These are phyloP conservation scores for Pseudozyma sp. DNA, from an alignment of 1,284 basidiomycete genomes.

Conservation along the genomic window DNA sequence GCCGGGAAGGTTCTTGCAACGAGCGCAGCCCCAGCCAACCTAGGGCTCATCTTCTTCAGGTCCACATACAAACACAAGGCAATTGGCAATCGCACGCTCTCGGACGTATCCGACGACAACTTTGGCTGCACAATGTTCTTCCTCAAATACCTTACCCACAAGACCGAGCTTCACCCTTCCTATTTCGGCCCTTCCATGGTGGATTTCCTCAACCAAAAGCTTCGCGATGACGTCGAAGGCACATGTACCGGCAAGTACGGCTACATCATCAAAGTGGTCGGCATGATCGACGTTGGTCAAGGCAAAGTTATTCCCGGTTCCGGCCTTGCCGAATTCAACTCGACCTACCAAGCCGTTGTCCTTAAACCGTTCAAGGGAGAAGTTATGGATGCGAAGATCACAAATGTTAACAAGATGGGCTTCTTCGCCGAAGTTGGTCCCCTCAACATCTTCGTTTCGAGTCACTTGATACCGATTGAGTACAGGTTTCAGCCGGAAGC, in stretches of 20 bases:
- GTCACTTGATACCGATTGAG: slow-evolving; percentile 82
- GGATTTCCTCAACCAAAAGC: slow-evolving; percentile 89
- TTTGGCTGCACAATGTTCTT: slow-evolving; percentile 54
- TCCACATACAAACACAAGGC: not conserved
- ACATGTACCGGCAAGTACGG: slow-evolving; percentile 91
- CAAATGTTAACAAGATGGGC: slow-evolving; percentile 98
- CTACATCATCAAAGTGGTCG: slow-evolving; percentile 96
- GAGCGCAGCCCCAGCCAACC: too few relatives aligned
- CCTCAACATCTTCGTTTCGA: slow-evolving; percentile 75
- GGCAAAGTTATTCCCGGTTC: slow-evolving; percentile 87
- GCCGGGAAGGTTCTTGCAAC: too few relatives aligned
- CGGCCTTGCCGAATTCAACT: slow-evolving; percentile 87
- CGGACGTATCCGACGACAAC: not conserved
- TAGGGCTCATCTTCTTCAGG: too few relatives aligned
- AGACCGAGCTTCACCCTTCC: slow-evolving; percentile 94
- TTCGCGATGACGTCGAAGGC: slow-evolving; percentile 96
- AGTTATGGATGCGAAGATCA: slow-evolving; percentile 95
- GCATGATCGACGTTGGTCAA: slow-evolving; percentile 68
- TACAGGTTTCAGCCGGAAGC: slow-evolving; percentile 66
- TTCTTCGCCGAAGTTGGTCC: slow-evolving; percentile 98
- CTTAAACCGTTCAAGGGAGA: slow-evolving; percentile 86
- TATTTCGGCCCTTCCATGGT: slow-evolving; percentile 97
- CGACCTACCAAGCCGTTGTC: slow-evolving; percentile 65
- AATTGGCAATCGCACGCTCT: not conserved
- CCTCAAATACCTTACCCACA: slow-evolving; percentile 88